Evolutionary conservation across 2,329 filamentous ascomycete species (phyloP).

Genomic region (Colletotrichum sp.): DNA sequence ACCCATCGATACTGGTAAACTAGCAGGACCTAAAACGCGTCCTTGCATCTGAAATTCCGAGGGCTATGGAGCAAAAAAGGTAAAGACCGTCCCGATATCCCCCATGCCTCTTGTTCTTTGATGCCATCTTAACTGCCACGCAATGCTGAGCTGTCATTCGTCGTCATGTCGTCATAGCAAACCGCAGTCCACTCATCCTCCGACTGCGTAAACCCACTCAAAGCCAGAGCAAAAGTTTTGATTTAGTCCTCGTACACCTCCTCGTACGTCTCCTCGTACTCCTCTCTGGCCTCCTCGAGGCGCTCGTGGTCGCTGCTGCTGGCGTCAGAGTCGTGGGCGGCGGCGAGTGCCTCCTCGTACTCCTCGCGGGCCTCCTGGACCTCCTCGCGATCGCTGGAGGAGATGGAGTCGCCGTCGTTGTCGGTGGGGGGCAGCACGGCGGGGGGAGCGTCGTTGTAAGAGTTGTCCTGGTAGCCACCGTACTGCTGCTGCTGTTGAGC

Average conservation of each 20-base stretch:
- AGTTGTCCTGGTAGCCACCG: conserved; percentile 20
- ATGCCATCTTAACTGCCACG: conserved; percentile 9
- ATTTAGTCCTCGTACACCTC: conserved; percentile 38
- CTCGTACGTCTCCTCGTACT: conserved; percentile 56
- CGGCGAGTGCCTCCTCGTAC: conserved; percentile 48
- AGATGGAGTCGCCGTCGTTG: conserved; percentile 45
- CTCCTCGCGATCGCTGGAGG: conserved; percentile 46
- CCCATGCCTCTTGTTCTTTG: neutral
- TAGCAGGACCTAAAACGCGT: neutral
- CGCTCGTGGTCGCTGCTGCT: conserved; percentile 59
- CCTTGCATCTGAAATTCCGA: conserved; percentile 9
- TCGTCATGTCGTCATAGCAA: conserved; percentile 17
- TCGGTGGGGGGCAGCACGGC: conserved; percentile 42
- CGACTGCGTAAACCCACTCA: neutral
- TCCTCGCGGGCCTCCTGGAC: conserved; percentile 46
- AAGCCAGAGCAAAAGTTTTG: neutral
- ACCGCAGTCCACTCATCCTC: neutral
- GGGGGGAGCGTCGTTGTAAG: conserved; percentile 31
- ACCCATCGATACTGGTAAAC: neutral
- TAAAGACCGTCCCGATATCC: conserved; percentile 3
- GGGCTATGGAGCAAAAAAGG: neutral
- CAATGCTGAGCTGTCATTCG: conserved; percentile 11
- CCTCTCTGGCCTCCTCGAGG: conserved; percentile 56
- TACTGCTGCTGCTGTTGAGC: conserved; percentile 14
- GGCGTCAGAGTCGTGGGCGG: conserved; percentile 44